Base-by-base conservation (phyloP, 352 stramenopile species). In the Plasmopara muralis region DNA sequence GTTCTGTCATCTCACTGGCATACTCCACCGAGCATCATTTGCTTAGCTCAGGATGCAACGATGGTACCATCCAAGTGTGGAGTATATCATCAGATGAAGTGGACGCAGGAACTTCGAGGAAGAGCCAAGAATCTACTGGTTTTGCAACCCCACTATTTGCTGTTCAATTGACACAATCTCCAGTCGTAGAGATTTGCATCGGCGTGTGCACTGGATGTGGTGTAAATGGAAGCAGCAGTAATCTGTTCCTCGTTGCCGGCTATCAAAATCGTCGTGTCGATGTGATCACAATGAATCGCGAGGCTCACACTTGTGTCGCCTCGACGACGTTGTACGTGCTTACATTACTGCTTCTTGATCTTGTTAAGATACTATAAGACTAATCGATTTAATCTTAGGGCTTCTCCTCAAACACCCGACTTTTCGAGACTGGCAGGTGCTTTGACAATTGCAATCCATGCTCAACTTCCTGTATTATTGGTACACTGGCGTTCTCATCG, bases 41-140 rank as follows among this genome's bases (percentile, higher is more conserved):
- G n/a, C 62, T 93, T 9, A 75, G 57, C 8, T 86, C 67, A 2
- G 82, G 82, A 5, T 77, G 69, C 7, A 79, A 70, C 2, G 82
- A 93, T 47, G 82, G 82, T 42, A 73, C 60, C 13, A 62, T 89
- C 20, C 75, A 85, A 50, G 60, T 90, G 14, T 90, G 71, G 72
- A 58, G 50, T 6, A 85, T 86, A 34, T 66, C 51, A 2, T 74
- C 75, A 4, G 65, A 74, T 37, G 76, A 85, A 39, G 42, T 63
- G 15, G 76, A 81, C 3, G 53, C 49, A 43, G 57, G 49, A 1
- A 39, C 10, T 25, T 28, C 39, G 18, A 47, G 49, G 20, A 64
- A 60, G 13, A 54, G 59, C 3, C 53, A 69, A 8, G 63, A 70
- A 6, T 43, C 45, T 6, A 66, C 49, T 0, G 48, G 59, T 14